Evolutionary conservation across 2,329 filamentous ascomycete genomes (phyloP), one percentile per base, ranked within the genome.

Genomic region (Colletotrichum sojae): DNA sequence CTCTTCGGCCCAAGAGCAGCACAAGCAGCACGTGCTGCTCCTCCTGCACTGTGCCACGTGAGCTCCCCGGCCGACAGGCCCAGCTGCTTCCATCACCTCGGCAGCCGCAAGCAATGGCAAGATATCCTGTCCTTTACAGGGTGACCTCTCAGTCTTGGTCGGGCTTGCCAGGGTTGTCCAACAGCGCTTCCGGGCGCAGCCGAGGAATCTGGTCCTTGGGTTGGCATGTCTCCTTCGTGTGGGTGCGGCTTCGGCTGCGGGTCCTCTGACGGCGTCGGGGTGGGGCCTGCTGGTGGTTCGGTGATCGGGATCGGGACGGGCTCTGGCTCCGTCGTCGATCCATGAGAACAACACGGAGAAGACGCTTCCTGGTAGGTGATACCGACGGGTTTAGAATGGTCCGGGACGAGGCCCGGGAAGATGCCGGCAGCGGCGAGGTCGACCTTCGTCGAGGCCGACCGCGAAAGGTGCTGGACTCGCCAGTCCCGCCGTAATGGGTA

Each of bases 321-420:
- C 81, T 83, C 70, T 84, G 83, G 71, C 83, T 83, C 20, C 84
- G 81, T 48, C 82, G 80, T 40, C 77, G 77, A 36, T 80, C 78
- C 5, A 82, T 76, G 15, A 84, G 78, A 13, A 82, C 76, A 48
- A 81, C 79, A 64, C 81, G 79, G 16, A 84, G 78, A 18, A 84
- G 73, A 39, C 82, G 79, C 43, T 81, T 80, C 65, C 80, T 80
- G 31, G 79, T 81, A 13, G 84, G 82, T 3, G 82, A 83, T 16
- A 79, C 71, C 1, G 78, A 79, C 2, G 72, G 70, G 39, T 73
- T 67, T 60, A 75, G 49, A 20, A 80, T 73, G 13, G 77, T 72
- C 5, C 79, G 78, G 6, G 80, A 81, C 2, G 79, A 73, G 22
- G 74, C 74, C 59, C 79, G 77, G 18, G 81, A 73, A 9, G 70